phyloP scores from a whole-genome alignment of 768 basidiomycete species.

The Lactarius tabidus region DNA sequence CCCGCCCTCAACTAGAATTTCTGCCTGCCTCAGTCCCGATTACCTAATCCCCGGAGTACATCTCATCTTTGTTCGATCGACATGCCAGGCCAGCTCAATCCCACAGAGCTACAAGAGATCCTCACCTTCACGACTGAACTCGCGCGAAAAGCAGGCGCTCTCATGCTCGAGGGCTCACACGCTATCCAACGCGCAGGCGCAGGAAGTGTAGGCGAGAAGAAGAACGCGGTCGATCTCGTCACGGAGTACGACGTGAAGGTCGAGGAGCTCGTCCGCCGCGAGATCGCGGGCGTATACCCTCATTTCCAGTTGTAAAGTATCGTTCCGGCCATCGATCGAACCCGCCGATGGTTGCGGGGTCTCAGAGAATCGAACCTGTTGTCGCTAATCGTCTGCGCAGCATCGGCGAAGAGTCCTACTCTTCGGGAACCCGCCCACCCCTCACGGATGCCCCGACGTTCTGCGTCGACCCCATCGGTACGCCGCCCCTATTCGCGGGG shows the following conservation, averaged over 20 bases:
- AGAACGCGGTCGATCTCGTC: slow-evolving; percentile 91
- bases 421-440: slow-evolving; percentile 61
- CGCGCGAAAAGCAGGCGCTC: slow-evolving; percentile 66
- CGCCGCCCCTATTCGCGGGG: slow-evolving; percentile 15
- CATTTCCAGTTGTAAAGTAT: slow-evolving; percentile 65
- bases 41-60: too few species aligned
- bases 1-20: background rate
- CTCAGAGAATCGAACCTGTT: background rate
- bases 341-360: background rate
- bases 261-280: slow-evolving; percentile 74
- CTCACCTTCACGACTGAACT: slow-evolving; percentile 67
- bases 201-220: slow-evolving; percentile 72
- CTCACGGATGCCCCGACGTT: slow-evolving; percentile 89
- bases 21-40: too few species aligned
- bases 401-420: slow-evolving; percentile 93
- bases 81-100: slow-evolving; percentile 30
- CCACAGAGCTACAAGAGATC: slow-evolving; percentile 52
- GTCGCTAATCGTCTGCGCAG: slow-evolving; percentile 36
- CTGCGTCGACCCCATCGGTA: slow-evolving; percentile 94
- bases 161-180: slow-evolving; percentile 74
- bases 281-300: slow-evolving; percentile 65
- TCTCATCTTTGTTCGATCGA: background rate
- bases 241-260: slow-evolving; percentile 93
- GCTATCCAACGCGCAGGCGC: slow-evolving; percentile 58
- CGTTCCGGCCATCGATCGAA: background rate